Evolutionary conservation across 2,329 filamentous ascomycete species (phyloP), one percentile per base, ranked within the genome.

Genomic region (Xylariomycetidae sp.): DNA sequence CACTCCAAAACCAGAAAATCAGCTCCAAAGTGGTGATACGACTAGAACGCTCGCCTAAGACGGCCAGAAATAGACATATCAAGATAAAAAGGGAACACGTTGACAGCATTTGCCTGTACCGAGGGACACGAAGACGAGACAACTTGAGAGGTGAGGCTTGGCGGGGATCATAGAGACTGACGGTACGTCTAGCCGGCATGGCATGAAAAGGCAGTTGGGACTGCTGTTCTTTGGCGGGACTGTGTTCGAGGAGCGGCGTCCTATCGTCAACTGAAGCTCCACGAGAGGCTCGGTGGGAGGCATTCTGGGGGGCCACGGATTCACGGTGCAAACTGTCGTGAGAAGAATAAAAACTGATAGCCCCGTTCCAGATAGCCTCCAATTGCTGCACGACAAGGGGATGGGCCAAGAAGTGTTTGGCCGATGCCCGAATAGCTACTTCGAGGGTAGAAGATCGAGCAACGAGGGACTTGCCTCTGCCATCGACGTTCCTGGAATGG

Each of bases 1-100:
- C 87, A 54, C 88, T 94, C 89, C 90, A 97, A 59, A 96, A 87
- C 90, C 90, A 97, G 62, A 97, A 96, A 10, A 95, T 59, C 12
- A 96, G 68, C 58, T 97, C 90, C 8, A 96, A 66, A 0, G 77
- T 76, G 2, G 88, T 94, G 50, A 97, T 95, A 33, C 81, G 74
- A 34, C 82, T 73, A 3, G 87, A 90, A 38, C 86, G 77, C 53
- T 85, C 69, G 9, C 76, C 67, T 4, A 96, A 72, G 8, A 97
- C 88, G 8, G 88, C 83, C 13, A 96, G 66, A 57, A 94, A 96
- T 9, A 96, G 71, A 11, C 79, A 82, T 25, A 96, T 81, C 54
- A 97, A 71, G 28, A 94, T 77, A 15, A 85, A 86, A 35, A 94
- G 82, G 3, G 89, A 96, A 36, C 88, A 64, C 0, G 89, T 96